Conservation (phyloP, 2,329 filamentous ascomycete species). For the Talaromyces funiculosus region DNA sequence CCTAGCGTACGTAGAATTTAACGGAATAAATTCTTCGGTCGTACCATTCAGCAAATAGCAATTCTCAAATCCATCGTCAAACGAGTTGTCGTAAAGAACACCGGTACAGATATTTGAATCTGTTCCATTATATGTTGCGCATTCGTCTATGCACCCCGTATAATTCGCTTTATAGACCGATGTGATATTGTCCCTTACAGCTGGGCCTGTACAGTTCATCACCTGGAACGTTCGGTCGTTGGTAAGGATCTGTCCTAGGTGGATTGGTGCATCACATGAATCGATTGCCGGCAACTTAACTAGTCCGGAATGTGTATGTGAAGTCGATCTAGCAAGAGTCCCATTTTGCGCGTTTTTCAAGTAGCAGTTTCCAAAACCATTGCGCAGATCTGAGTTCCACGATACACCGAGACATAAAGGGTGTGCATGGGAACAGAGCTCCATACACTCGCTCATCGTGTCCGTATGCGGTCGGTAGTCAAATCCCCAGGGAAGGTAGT, state of each 20-base stretch:
- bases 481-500: neutral
- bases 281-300: neutral
- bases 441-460: conserved; percentile 8
- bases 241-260: neutral
- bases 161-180: conserved; percentile 9
- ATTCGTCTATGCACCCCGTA: neutral
- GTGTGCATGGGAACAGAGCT: neutral
- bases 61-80: conserved; percentile 5
- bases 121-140: neutral
- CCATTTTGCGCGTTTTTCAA: conserved; percentile 1
- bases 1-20: conserved; percentile 3
- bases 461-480: neutral
- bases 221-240: neutral
- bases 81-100: conserved; percentile 8
- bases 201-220: neutral
- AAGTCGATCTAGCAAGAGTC: neutral
- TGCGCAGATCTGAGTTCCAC: neutral
- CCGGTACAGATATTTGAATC: neutral
- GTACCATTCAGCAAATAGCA: conserved; percentile 6
- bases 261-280: neutral
- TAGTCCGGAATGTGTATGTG: neutral
- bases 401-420: conserved; percentile 2
- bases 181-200: neutral
- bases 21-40: neutral
- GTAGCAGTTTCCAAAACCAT: conserved; percentile 10